Conservation (phyloP, 768 basidiomycete species). For the Kwoniella botswanensis region DNA sequence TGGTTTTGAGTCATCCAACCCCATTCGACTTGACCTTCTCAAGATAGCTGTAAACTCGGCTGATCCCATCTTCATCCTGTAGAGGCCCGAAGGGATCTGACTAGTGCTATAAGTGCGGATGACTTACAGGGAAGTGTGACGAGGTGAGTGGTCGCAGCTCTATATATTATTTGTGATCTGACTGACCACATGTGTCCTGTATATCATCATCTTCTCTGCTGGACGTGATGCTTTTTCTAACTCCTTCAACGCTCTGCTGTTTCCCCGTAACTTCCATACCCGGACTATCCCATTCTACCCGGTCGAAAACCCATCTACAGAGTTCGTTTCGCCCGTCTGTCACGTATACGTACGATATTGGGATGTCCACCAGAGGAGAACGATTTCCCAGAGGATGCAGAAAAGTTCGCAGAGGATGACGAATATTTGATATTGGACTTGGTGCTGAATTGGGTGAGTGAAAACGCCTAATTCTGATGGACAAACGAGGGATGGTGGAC, state of each 20-base stretch:
- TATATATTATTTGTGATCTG: neutral
- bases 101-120: constrained; percentile 48
- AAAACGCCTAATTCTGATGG: neutral
- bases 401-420: constrained; percentile 52
- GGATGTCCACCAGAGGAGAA: constrained; percentile 53
- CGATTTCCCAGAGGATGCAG: constrained; percentile 46
- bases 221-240: neutral
- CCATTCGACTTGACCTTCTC: neutral
- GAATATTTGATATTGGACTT: constrained; percentile 57
- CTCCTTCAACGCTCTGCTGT: neutral
- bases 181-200: too few species aligned
- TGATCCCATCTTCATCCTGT: neutral
- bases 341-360: constrained; percentile 52
- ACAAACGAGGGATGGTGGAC: too few species aligned
- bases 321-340: constrained; percentile 56
- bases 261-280: too few species aligned
- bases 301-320: constrained; percentile 24
- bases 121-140: constrained; percentile 58
- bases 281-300: too few species aligned
- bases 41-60: neutral
- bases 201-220: too few species aligned
- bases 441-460: constrained; percentile 56
- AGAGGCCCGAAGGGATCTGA: constrained; percentile 55
- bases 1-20: neutral
- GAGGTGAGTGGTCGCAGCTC: constrained; percentile 41